A percentile compares a stretch with the other conserved stretches of the same genome.
Evolutionary conservation across 2,329 filamentous ascomycete genomes (phyloP).

Genomic region (Hansfordia pulvinata): DNA sequence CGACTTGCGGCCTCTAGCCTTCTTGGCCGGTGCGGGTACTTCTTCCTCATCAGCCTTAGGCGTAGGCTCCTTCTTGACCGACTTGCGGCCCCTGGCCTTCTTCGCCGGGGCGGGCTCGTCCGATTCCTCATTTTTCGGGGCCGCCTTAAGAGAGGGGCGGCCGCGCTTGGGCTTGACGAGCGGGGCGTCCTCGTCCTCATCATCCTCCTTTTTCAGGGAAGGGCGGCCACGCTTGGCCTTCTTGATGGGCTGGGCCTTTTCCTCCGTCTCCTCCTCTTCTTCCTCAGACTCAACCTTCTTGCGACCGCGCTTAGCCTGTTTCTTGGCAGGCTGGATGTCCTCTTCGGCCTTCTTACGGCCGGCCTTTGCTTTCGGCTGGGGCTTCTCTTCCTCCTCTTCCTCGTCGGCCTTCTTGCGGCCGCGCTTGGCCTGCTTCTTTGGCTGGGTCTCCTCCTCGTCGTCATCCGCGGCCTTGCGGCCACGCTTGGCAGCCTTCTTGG

Average conservation of each 20-base stretch:
- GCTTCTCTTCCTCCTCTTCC: conserved; percentile 8
- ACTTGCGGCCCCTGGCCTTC: conserved; percentile 14
- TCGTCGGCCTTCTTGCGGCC: conserved; percentile 18
- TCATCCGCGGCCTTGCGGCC: conserved; percentile 9
- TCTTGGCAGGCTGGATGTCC: conserved; percentile 6
- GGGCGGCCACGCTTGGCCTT: conserved; percentile 7
- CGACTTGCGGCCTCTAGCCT: too few species aligned
- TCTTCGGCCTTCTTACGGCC: conserved; percentile 1
- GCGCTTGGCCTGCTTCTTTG: conserved; percentile 7
- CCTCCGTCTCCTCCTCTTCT: conserved; percentile 10
- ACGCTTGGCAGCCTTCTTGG: conserved; percentile 24
- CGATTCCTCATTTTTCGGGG: conserved; percentile 10
- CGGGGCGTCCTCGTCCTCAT: conserved; percentile 16
- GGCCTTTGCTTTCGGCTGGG: too few species aligned
- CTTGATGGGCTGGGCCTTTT: conserved; percentile 15
- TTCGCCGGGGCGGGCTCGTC: conserved; percentile 16
- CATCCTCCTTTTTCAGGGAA: conserved; percentile 8
- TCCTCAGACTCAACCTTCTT: conserved; percentile 11
- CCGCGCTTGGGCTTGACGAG: conserved; percentile 9
- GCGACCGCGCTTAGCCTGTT: conserved; percentile 9
- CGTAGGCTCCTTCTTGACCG: conserved; percentile 9
- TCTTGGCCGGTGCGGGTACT: too few species aligned
- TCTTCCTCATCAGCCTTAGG: conserved; percentile 8
- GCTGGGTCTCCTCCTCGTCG: conserved; percentile 12
- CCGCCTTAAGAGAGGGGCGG: too few species aligned